Evolutionary conservation across 2,329 filamentous ascomycete species (phyloP), one percentile per base, ranked within the genome.

Genomic region (Rutstroemia sp.): DNA sequence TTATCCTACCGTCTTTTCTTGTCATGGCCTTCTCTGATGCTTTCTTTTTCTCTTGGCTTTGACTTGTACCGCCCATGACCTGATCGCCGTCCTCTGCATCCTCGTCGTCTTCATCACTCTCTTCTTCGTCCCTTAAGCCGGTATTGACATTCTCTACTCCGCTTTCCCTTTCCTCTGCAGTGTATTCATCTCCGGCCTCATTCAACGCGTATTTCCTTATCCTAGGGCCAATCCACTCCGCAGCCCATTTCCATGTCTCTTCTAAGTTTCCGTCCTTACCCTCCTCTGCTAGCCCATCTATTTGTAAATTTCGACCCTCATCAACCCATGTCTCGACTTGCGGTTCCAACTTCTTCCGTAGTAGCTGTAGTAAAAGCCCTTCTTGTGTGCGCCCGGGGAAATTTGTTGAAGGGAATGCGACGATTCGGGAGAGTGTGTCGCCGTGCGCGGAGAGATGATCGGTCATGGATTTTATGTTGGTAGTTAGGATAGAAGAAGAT

Each of bases 341-440:
- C 0, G 89, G 88, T 63, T 94, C 89, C 49, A 91, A 78, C 69
- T 94, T 94, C 72, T 94, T 95, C 41, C 89, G 85, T 34, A 95
- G 75, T 2, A 95, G 76, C 64, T 86, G 81, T 25, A 81, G 77
- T 1, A 92, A 77, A 4, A 89, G 76, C 49, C 71, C 73, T 69
- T 87, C 82, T 58, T 89, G 83, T 5, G 79, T 85, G 63, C 80
- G 84, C 39, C 82, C 86, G 4, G 83, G 90, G 71, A 82, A 94
- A 69, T 84, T 84, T 2, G 89, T 87, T 12, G 85, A 83, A 0
- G 90, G 90, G 67, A 88, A 89, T 21, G 88, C 81, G 61, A 88
- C 86, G 51, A 89, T 78, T 54, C 83, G 82, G 56, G 78, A 78
- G 60, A 95, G 83, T 47, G 90, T 78, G 44, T 85, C 79, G 42